A percentile compares a stretch with the other conserved stretches of the same genome.
These are phyloP conservation scores for Pseudogymnoascus sp. DNA, from an alignment of 2,329 filamentous ascomycete genomes.

Conservation along the genomic window DNA sequence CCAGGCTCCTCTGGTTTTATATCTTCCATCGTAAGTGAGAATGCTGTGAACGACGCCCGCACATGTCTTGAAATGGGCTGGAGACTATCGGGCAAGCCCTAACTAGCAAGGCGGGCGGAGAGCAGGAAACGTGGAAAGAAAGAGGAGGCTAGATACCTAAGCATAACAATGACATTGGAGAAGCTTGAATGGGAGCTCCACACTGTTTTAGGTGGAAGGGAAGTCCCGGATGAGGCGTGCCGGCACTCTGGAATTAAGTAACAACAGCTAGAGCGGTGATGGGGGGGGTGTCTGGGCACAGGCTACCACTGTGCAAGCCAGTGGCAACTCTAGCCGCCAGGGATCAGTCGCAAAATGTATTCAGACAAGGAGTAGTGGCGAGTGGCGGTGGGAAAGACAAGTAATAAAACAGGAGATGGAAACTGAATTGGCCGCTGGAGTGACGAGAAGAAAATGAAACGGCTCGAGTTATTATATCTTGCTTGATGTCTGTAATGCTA, in stretches of 20 bases:
- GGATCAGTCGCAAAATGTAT: neutral
- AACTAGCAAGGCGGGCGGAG: neutral
- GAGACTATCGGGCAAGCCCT: neutral
- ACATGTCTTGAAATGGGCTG: constrained; percentile 4
- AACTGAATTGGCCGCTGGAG: neutral
- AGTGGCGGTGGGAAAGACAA: neutral
- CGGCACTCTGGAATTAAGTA: constrained; percentile 7
- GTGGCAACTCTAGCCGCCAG: constrained; percentile 6
- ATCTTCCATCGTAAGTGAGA: constrained; percentile 11
- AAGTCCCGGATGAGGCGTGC: constrained; percentile 11
- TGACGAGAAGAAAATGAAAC: neutral
- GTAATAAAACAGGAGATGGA: neutral
- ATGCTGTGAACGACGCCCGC: constrained; percentile 2
- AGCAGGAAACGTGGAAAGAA: neutral
- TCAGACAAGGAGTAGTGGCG: constrained; percentile 2
- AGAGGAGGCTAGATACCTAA: constrained; percentile 9
- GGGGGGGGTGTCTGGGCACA: constrained; percentile 1
- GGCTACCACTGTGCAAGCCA: constrained; percentile 2
- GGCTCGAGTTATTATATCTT: constrained; percentile 2
- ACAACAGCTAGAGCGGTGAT: constrained; percentile 3
- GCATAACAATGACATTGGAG: constrained; percentile 10
- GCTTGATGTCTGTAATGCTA: constrained; percentile 4
- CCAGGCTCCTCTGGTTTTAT: constrained; percentile 8
- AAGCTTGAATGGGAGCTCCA: constrained; percentile 9
- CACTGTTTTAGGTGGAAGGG: constrained; percentile 10